Conservation (phyloP, 768 basidiomycete species). For the Neoboletus subvelutipes region DNA sequence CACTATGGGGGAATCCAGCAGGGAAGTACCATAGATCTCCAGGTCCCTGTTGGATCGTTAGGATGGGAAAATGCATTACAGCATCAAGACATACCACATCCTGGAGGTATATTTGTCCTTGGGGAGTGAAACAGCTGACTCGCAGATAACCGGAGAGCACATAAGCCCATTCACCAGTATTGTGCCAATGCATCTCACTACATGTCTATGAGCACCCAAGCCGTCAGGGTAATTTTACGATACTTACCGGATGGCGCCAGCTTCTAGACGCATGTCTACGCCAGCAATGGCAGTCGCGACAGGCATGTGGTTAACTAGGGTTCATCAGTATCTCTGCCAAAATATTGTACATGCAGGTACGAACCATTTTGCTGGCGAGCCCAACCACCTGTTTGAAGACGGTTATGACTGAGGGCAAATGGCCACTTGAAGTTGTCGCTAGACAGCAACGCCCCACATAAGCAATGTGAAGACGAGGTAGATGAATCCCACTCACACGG, state of each 20-base stretch:
- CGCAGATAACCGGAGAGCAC: slow-evolving; percentile 48
- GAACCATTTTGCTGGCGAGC: slow-evolving; percentile 59
- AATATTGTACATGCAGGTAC: slow-evolving; percentile 5
- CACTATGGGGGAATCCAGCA: slow-evolving; percentile 52
- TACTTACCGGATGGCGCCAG: slow-evolving; percentile 41
- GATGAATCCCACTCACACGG: slow-evolving; percentile 34
- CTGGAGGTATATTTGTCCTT: slow-evolving; percentile 51
- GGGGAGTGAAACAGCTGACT: slow-evolving; percentile 50
- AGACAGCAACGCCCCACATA: neutral
- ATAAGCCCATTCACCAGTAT: slow-evolving; percentile 50
- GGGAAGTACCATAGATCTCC: slow-evolving; percentile 64
- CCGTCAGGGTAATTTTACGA: neutral
- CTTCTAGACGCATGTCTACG: slow-evolving; percentile 43
- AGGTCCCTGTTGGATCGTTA: slow-evolving; percentile 22
- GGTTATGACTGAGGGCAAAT: slow-evolving; percentile 58
- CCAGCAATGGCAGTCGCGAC: slow-evolving; percentile 40
- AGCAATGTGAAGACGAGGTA: neutral
- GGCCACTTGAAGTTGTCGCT: slow-evolving; percentile 62
- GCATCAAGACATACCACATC: slow-evolving; percentile 44
- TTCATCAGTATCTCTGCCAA: neutral
- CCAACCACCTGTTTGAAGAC: slow-evolving; percentile 64
- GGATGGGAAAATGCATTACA: slow-evolving; percentile 14
- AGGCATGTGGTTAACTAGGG: slow-evolving; percentile 39
- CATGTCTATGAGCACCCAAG: slow-evolving; percentile 6
- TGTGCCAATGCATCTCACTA: slow-evolving; percentile 48